Evolutionary conservation across 176 grass and related monocot species (phyloP).

Genomic region (Lolium perenne): DNA sequence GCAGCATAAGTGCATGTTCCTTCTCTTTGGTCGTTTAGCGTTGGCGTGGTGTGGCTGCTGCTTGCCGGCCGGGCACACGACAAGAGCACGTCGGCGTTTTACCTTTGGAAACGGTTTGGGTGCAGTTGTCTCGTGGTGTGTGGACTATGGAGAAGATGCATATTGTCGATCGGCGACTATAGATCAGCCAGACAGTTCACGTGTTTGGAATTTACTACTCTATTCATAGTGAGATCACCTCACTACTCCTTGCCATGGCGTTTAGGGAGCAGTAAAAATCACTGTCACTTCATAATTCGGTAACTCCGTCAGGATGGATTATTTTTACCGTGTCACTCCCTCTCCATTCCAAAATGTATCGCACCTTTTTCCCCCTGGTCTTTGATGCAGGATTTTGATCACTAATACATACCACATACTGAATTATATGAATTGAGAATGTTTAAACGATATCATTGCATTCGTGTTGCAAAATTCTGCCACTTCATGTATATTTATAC

Average conservation of each 20-base stretch:
- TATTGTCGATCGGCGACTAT: conserved; percentile 27
- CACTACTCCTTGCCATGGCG: not conserved
- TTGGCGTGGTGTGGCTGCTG: conserved; percentile 28
- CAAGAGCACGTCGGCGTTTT: not conserved
- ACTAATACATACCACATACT: no score
- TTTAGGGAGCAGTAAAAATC: not conserved
- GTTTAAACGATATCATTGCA: no score
- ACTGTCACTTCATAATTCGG: no score
- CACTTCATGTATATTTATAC: no score
- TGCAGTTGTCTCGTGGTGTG: not conserved
- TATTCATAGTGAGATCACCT: not conserved
- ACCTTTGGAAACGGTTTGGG: not conserved
- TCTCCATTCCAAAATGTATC: no score
- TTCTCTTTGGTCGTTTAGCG: conserved; percentile 9
- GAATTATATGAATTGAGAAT: no score
- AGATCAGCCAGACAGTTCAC: conserved; percentile 21
- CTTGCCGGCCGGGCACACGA: not conserved
- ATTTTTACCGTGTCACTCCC: no score
- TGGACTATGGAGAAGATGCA: not conserved
- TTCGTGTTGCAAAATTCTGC: no score
- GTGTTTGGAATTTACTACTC: not conserved
- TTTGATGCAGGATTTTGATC: no score
- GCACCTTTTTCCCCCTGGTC: no score
- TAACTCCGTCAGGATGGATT: no score
- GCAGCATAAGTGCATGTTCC: not conserved